phyloP scores from a whole-genome alignment of 352 stramenopile genomes.

The Thraustochytrium sp. region DNA sequence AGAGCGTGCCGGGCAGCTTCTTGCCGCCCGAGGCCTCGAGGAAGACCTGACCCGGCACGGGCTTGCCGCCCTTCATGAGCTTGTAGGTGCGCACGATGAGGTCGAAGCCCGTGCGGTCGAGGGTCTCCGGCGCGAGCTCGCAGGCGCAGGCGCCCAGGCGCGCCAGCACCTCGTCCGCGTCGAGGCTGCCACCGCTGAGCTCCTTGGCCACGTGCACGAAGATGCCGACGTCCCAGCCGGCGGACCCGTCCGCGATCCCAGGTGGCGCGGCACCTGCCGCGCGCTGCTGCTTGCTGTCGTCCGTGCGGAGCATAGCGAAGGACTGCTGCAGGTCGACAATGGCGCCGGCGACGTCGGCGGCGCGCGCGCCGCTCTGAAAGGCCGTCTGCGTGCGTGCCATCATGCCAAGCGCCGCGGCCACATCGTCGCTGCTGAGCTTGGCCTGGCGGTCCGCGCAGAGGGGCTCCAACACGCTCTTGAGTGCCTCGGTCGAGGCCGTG shows the following conservation, averaged over 20 bases:
- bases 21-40: background rate
- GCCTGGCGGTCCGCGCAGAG: background rate
- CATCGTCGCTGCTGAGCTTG: background rate
- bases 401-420: conserved; percentile 36
- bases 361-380: background rate
- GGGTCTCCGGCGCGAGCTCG: background rate
- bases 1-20: conserved; percentile 7
- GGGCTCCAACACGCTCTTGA: conserved; percentile 11
- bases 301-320: background rate
- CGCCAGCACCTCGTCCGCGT: background rate
- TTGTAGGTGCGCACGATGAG: conserved; percentile 40
- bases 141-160: background rate
- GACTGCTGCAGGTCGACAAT: background rate
- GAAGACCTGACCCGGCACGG: background rate
- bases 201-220: conserved; percentile 38
- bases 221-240: conserved; percentile 16
- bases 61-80: conserved; percentile 29
- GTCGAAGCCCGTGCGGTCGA: conserved; percentile 4
- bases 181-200: background rate
- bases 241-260: background rate
- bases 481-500: conserved; percentile 5
- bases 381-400: conserved; percentile 39
- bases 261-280: no score
- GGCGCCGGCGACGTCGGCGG: background rate
- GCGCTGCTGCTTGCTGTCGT: no score